These are phyloP conservation scores for Parmelia sp. DNA, from an alignment of 495 filamentous ascomycete species.

Conservation along the genomic window DNA sequence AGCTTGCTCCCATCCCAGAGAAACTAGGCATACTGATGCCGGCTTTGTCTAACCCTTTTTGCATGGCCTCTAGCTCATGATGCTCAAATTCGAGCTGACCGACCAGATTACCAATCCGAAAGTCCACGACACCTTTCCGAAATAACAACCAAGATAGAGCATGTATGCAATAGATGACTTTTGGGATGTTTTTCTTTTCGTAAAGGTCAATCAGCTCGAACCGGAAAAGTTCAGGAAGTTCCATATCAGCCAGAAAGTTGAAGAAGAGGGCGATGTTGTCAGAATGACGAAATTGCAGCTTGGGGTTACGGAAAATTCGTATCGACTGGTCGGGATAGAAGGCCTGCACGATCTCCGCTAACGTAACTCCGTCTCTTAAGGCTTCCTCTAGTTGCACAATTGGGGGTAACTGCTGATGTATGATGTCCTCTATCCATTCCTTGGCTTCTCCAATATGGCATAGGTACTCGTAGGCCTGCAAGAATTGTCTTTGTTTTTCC, in stretches of 20 bases:
- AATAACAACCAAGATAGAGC: constrained; percentile 93
- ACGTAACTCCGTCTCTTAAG: constrained; percentile 83
- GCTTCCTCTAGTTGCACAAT: constrained; percentile 97
- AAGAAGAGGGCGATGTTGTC: constrained; percentile 97
- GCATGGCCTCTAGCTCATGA: constrained; percentile 92
- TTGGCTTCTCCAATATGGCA: constrained; percentile 99
- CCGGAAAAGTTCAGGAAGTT: constrained; percentile 93
- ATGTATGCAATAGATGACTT: constrained; percentile 98
- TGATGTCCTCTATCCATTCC: constrained; percentile 97
- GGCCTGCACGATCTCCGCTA: constrained; percentile 93
- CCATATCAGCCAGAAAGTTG: constrained; percentile 83
- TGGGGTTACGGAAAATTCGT: constrained; percentile 77
- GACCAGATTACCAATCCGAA: constrained; percentile 96
- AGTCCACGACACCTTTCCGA: constrained; percentile 87
- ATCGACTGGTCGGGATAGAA: constrained; percentile 67
- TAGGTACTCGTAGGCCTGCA: constrained; percentile 97
- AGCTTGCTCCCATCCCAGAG: constrained; percentile 90
- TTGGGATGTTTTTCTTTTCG: constrained; percentile 99
- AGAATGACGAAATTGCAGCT: constrained; percentile 89
- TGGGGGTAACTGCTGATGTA: constrained; percentile 80
- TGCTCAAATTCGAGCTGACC: constrained; percentile 96
- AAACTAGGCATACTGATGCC: constrained; percentile 97
- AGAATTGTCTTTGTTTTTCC: constrained; percentile 93
- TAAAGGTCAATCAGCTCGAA: constrained; percentile 98
- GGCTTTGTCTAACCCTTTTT: constrained; percentile 91